phyloP scores from a whole-genome alignment of 2,329 filamentous ascomycete genomes.

The Colletotrichum truncatum region DNA sequence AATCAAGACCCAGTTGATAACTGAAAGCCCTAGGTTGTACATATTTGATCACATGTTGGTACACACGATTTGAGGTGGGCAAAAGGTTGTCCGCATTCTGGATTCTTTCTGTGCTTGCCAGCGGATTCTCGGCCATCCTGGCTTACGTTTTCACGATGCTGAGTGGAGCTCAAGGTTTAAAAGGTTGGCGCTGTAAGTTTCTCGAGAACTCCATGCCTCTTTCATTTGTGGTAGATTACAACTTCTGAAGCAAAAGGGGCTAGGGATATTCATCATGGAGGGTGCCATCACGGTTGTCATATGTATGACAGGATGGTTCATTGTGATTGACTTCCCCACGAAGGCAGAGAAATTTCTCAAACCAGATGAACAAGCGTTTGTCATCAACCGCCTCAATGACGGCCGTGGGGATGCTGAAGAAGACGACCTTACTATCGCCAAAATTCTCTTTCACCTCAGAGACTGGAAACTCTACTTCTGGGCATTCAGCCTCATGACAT shows the following conservation, averaged over 20 bases:
- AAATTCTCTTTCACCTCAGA: conserved; percentile 38
- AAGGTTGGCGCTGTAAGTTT: conserved; percentile 43
- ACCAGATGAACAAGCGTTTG: conserved; percentile 32
- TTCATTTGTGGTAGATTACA: no score
- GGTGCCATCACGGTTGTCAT: conserved; percentile 39
- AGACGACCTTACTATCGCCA: conserved; percentile 34
- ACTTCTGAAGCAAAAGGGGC: conserved; percentile 29
- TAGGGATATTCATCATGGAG: conserved; percentile 31
- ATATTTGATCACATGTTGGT: background rate
- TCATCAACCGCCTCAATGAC: conserved; percentile 43
- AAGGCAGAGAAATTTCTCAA: conserved; percentile 34
- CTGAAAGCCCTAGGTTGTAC: background rate
- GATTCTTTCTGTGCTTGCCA: conserved; percentile 37
- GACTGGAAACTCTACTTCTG: conserved; percentile 46
- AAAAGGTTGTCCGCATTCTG: conserved; percentile 43
- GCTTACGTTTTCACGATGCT: conserved; percentile 45
- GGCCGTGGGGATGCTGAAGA: conserved; percentile 31
- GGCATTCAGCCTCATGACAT: conserved; percentile 42
- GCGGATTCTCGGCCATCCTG: conserved; percentile 39
- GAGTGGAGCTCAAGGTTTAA: conserved; percentile 51
- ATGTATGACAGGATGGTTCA: conserved; percentile 32
- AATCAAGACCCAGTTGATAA: background rate
- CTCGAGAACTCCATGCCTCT: conserved; percentile 23
- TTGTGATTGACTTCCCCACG: conserved; percentile 33
- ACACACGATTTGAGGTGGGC: no score